These are phyloP conservation scores for Ophiosphaerella korrae DNA, from an alignment of 2,329 filamentous ascomycete species.

Conservation along the genomic window DNA sequence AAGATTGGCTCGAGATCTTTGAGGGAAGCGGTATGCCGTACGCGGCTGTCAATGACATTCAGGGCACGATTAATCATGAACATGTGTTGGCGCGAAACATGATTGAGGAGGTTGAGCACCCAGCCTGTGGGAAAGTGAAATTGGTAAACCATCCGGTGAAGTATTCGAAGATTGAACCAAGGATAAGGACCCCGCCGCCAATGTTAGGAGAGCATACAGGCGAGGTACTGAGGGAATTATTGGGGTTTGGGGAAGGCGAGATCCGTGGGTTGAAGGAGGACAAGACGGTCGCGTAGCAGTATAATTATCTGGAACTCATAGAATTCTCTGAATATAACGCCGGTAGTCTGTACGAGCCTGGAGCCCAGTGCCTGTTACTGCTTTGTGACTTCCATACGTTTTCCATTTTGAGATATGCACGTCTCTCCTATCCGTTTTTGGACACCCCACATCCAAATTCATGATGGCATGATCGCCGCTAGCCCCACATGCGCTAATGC, in stretches of 20 bases:
- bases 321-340: too few species aligned
- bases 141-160: constrained; percentile 94
- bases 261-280: constrained; percentile 20
- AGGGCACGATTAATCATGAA: constrained; percentile 78
- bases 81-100: constrained; percentile 82
- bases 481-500: constrained; percentile 3
- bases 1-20: constrained; percentile 84
- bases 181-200: constrained; percentile 77
- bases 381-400: not conserved
- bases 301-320: not conserved
- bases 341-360: too few species aligned
- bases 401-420: not conserved
- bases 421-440: not conserved
- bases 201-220: constrained; percentile 63
- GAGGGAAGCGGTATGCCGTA: constrained; percentile 94
- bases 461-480: not conserved
- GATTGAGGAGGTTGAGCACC: constrained; percentile 86
- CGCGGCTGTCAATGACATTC: constrained; percentile 90
- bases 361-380: not conserved
- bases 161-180: constrained; percentile 80
- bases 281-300: constrained; percentile 16
- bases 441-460: constrained; percentile 1
- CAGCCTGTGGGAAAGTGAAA: constrained; percentile 79
- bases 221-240: constrained; percentile 37
- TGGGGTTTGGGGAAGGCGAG: constrained; percentile 31